A percentile compares a stretch with the other conserved stretches of the same genome.
phyloP scores from a whole-genome alignment of 805 yeast genomes.

The Ascoidea asiatica region DNA sequence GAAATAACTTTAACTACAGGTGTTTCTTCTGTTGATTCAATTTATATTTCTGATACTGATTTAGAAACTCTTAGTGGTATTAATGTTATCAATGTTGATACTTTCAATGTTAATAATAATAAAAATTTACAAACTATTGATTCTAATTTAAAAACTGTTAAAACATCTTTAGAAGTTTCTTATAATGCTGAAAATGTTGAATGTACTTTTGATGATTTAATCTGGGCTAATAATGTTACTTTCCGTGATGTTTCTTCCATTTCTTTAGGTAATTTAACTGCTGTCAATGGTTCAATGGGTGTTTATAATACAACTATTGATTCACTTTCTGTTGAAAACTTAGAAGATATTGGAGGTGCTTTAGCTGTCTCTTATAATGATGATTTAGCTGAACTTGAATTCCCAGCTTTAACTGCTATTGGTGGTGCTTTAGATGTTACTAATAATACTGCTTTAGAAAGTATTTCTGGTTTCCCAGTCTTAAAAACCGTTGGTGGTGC shows the following conservation, averaged over 20 bases:
- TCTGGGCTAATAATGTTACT: slow-evolving; percentile 80
- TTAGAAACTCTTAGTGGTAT: slow-evolving; percentile 53
- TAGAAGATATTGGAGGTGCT: slow-evolving; percentile 66
- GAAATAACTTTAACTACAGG: slow-evolving; percentile 54
- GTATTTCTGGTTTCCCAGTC: slow-evolving; percentile 60
- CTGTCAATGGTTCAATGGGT: slow-evolving; percentile 73
- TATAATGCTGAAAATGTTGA: slow-evolving; percentile 73
- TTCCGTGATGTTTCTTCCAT: slow-evolving; percentile 71
- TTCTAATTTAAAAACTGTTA: slow-evolving; percentile 61
- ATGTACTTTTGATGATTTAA: slow-evolving; percentile 53
- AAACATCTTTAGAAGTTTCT: slow-evolving; percentile 65
- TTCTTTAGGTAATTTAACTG: slow-evolving; percentile 51
- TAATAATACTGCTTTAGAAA: slow-evolving; percentile 63
- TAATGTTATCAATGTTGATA: slow-evolving; percentile 27
- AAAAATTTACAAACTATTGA: slow-evolving; percentile 55
- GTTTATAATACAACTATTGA: slow-evolving; percentile 60
- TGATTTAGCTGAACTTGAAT: slow-evolving; percentile 53
- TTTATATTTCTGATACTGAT: slow-evolving; percentile 63
- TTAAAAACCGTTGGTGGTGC: slow-evolving; percentile 81
- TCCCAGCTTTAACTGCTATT: slow-evolving; percentile 54
- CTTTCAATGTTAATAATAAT: slow-evolving; percentile 86
- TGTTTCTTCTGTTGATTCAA: slow-evolving; percentile 58
- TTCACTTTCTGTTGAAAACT: slow-evolving; percentile 35
- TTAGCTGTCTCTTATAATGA: slow-evolving; percentile 64
- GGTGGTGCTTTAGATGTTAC: slow-evolving; percentile 92